phyloP scores from a whole-genome alignment of 306 rosid species.

The Medicago arabica region DNA sequence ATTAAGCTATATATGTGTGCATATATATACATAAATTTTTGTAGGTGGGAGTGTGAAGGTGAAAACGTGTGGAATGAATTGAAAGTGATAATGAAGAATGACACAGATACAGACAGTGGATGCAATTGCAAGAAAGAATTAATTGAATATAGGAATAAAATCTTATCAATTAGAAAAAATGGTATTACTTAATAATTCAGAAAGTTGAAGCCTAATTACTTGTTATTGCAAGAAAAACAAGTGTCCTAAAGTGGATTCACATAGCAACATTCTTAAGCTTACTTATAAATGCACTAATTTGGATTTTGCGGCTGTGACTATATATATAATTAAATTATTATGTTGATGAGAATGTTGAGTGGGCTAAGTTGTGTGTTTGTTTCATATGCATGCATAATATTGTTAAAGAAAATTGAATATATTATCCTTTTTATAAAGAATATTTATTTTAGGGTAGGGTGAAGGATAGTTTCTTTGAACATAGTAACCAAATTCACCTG shows the following conservation, averaged over 20 bases:
- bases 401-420: constrained; percentile 29
- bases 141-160: constrained; percentile 17
- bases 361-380: constrained; percentile 35
- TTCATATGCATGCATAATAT: constrained; percentile 45
- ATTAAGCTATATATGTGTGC: neutral
- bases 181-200: neutral
- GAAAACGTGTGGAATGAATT: constrained; percentile 41
- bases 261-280: constrained; percentile 5
- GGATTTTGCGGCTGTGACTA: constrained; percentile 27
- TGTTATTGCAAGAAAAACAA: constrained; percentile 27
- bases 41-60: constrained; percentile 37
- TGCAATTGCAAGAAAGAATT: constrained; percentile 48
- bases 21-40: constrained; percentile 19
- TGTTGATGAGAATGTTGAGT: constrained; percentile 41
- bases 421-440: constrained; percentile 37
- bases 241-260: constrained; percentile 8
- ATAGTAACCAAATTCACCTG: constrained; percentile 38
- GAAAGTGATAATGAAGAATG: constrained; percentile 41
- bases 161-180: neutral
- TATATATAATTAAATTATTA: neutral
- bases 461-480: constrained; percentile 53
- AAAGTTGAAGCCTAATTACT: neutral
- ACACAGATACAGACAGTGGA: constrained; percentile 42
- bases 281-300: constrained; percentile 13
- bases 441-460: constrained; percentile 24